Evolutionary conservation across 495 filamentous ascomycete genomes (phyloP).

Genomic region (Trichoderma asperelloides): DNA sequence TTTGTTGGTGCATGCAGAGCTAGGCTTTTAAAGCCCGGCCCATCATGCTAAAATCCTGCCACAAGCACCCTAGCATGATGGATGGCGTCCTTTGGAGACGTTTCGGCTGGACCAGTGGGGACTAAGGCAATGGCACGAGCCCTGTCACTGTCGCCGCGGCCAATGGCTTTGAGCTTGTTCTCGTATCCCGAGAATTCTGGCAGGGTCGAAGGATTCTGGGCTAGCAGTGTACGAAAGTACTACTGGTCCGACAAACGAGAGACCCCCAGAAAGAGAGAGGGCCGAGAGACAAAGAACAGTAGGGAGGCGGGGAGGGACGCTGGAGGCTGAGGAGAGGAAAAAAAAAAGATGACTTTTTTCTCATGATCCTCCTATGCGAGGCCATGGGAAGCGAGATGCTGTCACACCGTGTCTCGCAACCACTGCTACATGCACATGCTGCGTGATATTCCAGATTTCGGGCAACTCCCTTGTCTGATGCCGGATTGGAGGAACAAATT

Average conservation of each 20-base stretch:
- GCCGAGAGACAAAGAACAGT: too few species aligned
- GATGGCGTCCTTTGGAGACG: not conserved
- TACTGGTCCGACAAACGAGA: too few species aligned
- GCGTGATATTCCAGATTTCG: not conserved
- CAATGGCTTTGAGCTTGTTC: not conserved
- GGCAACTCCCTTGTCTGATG: too few species aligned
- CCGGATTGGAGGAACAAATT: too few species aligned
- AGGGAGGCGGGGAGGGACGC: not conserved
- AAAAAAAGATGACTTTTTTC: not conserved
- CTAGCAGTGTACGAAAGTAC: too few species aligned
- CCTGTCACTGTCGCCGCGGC: not conserved
- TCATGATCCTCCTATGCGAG: not conserved
- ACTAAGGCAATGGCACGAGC: not conserved
- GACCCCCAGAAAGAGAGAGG: too few species aligned
- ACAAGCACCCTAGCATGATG: not conserved
- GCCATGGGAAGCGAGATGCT: not conserved
- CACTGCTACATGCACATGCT: not conserved
- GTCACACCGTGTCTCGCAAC: conserved; percentile 5
- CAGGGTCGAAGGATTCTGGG: not conserved
- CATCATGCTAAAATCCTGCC: too few species aligned
- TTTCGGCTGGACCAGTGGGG: not conserved
- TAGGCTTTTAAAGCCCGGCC: not conserved
- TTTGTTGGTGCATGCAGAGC: not conserved
- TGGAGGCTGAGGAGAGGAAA: not conserved
- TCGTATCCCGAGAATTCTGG: conserved; percentile 1